Evolutionary conservation across 2,329 filamentous ascomycete genomes (phyloP).

Genomic region (Apiospora aurea): DNA sequence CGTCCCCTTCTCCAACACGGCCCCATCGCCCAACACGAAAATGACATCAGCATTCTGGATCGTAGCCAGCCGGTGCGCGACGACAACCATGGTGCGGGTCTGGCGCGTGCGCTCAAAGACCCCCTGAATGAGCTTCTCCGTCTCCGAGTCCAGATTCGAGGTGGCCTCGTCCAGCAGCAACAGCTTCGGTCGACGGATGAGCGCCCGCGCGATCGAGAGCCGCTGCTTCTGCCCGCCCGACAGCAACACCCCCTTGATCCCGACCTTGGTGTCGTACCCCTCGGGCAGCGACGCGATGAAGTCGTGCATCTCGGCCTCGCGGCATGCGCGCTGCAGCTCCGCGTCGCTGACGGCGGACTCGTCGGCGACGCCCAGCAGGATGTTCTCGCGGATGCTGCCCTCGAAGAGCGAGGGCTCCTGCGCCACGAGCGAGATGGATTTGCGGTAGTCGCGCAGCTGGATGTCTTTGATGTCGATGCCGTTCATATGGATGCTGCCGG

Average conservation of each 20-base stretch:
- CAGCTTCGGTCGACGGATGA: slow-evolving; percentile 73
- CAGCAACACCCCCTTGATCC: slow-evolving; percentile 43
- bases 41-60: slow-evolving; percentile 81
- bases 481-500: slow-evolving; percentile 60
- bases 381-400: slow-evolving; percentile 63
- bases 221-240: slow-evolving; percentile 69
- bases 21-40: slow-evolving; percentile 75
- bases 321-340: slow-evolving; percentile 61
- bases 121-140: slow-evolving; percentile 64
- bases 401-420: slow-evolving; percentile 65
- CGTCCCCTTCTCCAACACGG: slow-evolving; percentile 60
- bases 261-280: slow-evolving; percentile 42
- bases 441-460: slow-evolving; percentile 53
- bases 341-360: slow-evolving; percentile 61
- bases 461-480: slow-evolving; percentile 53
- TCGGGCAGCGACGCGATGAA: slow-evolving; percentile 62
- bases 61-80: slow-evolving; percentile 64
- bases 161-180: slow-evolving; percentile 77
- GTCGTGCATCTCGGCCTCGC: slow-evolving; percentile 64
- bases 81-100: slow-evolving; percentile 60
- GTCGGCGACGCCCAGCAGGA: slow-evolving; percentile 63
- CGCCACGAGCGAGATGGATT: slow-evolving; percentile 62
- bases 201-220: slow-evolving; percentile 68
- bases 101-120: slow-evolving; percentile 55
- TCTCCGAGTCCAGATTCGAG: slow-evolving; percentile 70